phyloP scores from a whole-genome alignment of 2,329 filamentous ascomycete species.

The Apiospora arundinis region DNA sequence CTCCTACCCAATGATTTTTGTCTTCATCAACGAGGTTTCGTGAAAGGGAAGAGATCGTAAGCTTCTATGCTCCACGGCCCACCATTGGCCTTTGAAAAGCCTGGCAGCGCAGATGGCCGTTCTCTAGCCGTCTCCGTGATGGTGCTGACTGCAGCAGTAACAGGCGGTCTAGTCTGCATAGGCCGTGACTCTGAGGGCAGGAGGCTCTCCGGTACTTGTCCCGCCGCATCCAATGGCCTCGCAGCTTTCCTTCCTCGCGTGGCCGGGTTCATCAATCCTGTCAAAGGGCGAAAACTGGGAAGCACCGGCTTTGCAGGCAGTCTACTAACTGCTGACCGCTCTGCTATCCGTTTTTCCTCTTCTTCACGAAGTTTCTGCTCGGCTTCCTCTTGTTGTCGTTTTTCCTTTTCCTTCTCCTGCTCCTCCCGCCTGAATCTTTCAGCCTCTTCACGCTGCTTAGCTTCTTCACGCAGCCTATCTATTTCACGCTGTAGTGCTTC shows the following conservation, averaged over 20 bases:
- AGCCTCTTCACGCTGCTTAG: background rate
- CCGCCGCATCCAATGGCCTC: conserved; percentile 56
- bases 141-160: background rate
- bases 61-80: conserved; percentile 76
- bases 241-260: conserved; percentile 61
- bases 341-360: background rate
- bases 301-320: background rate
- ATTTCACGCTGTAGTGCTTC: background rate
- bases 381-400: background rate
- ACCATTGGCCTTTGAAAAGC: conserved; percentile 57
- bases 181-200: conserved; percentile 31
- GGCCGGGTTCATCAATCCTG: conserved; percentile 49
- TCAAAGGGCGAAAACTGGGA: background rate
- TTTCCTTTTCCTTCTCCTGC: background rate
- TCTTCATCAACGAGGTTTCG: conserved; percentile 29
- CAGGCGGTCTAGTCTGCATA: background rate
- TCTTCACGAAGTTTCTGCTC: background rate
- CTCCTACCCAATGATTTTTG: background rate
- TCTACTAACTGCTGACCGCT: background rate
- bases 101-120: conserved; percentile 41
- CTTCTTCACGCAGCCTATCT: background rate
- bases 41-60: conserved; percentile 68
- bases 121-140: conserved; percentile 24
- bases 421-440: background rate
- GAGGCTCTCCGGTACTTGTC: conserved; percentile 50